These are phyloP conservation scores for Picochlorum costavermella DNA, from an alignment of 139 green algal species.

Conservation along the genomic window DNA sequence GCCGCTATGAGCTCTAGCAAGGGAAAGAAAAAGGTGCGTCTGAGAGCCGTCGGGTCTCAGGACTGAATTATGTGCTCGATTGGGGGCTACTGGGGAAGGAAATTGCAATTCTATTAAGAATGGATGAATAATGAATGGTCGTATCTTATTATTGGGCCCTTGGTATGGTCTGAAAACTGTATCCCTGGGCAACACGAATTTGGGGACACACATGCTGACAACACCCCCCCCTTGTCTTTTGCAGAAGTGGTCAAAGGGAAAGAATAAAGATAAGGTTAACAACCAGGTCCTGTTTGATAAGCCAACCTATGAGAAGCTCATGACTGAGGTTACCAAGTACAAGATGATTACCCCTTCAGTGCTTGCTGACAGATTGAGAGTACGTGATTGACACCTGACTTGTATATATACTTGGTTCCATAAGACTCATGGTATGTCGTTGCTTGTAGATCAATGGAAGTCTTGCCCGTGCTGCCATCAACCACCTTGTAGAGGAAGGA, in stretches of 20 bases:
- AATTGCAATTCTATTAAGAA: too few species aligned
- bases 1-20: constrained; percentile 83
- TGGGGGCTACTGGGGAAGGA: too few species aligned
- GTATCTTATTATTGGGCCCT: too few species aligned
- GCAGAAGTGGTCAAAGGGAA: constrained; percentile 98
- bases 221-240: neutral
- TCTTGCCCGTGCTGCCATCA: constrained; percentile 84
- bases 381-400: neutral
- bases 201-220: too few species aligned
- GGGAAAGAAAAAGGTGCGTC: constrained; percentile 77
- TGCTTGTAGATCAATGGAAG: constrained; percentile 70
- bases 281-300: constrained; percentile 98
- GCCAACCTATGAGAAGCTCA: constrained; percentile 94
- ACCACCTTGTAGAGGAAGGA: constrained; percentile 72
- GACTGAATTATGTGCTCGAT: too few species aligned
- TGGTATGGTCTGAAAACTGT: too few species aligned
- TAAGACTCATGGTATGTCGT: neutral
- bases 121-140: too few species aligned
- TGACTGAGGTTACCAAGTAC: constrained; percentile 96
- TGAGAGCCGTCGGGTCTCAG: too few species aligned
- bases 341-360: constrained; percentile 98
- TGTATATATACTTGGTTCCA: neutral
- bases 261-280: constrained; percentile 98
- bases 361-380: constrained; percentile 70
- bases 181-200: too few species aligned